These are phyloP conservation scores for Torulaspora pretoriensis DNA, from an alignment of 1,139 yeast genomes.

Conservation along the genomic window DNA sequence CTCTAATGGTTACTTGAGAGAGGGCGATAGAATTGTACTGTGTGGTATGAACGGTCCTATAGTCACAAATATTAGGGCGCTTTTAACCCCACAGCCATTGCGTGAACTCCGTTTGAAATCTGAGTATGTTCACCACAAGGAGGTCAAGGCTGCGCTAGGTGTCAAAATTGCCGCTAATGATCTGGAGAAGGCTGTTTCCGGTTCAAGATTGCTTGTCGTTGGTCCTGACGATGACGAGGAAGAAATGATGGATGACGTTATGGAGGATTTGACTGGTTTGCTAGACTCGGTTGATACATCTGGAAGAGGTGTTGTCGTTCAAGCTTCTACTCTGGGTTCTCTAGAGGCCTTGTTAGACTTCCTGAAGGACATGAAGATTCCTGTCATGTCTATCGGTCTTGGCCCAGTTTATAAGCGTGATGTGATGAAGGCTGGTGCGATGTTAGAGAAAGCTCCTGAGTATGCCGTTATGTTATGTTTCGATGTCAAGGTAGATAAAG, in stretches of 20 bases:
- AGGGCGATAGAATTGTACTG: constrained; percentile 90
- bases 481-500: constrained; percentile 94
- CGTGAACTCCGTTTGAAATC: constrained; percentile 94
- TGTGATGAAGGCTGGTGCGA: constrained; percentile 94
- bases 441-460: constrained; percentile 96
- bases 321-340: constrained; percentile 97
- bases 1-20: constrained; percentile 89
- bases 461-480: constrained; percentile 95
- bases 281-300: constrained; percentile 90
- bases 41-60: constrained; percentile 99
- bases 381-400: constrained; percentile 95
- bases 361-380: constrained; percentile 97
- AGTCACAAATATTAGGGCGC: constrained; percentile 93
- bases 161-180: constrained; percentile 98
- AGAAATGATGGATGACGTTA: constrained; percentile 94
- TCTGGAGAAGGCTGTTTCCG: constrained; percentile 97
- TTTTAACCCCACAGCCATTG: constrained; percentile 95
- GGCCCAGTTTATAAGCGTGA: constrained; percentile 98
- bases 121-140: constrained; percentile 91
- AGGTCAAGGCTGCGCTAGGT: constrained; percentile 98
- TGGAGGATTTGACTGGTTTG: constrained; percentile 96
- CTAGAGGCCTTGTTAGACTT: constrained; percentile 94
- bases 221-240: constrained; percentile 98
- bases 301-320: constrained; percentile 97
- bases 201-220: constrained; percentile 90